Conservation (phyloP, 805 yeast species). For the Candida tammaniensis region DNA sequence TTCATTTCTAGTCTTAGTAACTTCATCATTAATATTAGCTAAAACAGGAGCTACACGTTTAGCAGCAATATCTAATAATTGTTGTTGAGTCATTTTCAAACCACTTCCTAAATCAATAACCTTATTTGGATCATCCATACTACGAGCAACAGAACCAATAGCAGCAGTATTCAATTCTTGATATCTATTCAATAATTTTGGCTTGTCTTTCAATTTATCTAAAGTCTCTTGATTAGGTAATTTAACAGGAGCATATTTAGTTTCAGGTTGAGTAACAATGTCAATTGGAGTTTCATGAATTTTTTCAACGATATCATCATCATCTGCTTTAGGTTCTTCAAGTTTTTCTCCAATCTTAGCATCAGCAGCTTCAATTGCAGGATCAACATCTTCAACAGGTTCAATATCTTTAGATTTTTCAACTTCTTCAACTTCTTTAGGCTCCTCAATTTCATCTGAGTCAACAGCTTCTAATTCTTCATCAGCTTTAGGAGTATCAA, state of each 20-base stretch:
- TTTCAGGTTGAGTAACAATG: constrained; percentile 28
- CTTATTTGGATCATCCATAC: constrained; percentile 48
- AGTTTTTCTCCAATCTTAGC: constrained; percentile 13
- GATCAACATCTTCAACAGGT: constrained; percentile 19
- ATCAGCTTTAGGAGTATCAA: constrained; percentile 11
- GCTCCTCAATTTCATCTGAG: constrained; percentile 23
- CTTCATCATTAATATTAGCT: constrained; percentile 49
- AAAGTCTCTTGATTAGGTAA: constrained; percentile 34
- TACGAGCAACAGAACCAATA: constrained; percentile 41
- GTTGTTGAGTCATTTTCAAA: constrained; percentile 51
- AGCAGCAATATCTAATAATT: constrained; percentile 54
- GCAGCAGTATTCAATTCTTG: constrained; percentile 49
- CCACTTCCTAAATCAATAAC: constrained; percentile 54
- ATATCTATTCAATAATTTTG: constrained; percentile 47
- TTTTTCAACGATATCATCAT: constrained; percentile 26
- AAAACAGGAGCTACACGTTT: constrained; percentile 54
- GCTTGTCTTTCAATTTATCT: constrained; percentile 44
- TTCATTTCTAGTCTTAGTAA: constrained; percentile 39
- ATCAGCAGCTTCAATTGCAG: constrained; percentile 15
- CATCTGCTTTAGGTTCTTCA: constrained; percentile 15
- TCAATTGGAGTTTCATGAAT: constrained; percentile 34
- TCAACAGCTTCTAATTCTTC: constrained; percentile 10
- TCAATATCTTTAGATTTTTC: constrained; percentile 1
- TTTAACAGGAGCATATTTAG: constrained; percentile 33
- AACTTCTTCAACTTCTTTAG: constrained; percentile 5